Percentiles rank a stretch among this genome's conserved stretches.
phyloP scores from a whole-genome alignment of 441 rosid genomes.

The Biscutella auriculata region DNA sequence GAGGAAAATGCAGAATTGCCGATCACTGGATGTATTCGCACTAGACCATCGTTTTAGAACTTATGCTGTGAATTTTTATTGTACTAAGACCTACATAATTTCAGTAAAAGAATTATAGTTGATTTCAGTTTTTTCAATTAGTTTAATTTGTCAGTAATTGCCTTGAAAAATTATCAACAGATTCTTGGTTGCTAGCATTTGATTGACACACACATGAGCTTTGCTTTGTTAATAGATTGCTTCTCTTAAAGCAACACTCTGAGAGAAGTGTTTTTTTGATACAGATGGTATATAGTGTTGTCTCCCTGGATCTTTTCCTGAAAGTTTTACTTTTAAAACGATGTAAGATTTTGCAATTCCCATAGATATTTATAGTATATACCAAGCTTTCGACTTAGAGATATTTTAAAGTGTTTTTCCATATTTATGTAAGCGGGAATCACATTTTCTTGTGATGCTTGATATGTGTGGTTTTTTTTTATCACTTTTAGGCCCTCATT shows the following conservation, averaged over 20 bases:
- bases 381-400: not conserved
- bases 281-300: conserved; percentile 99
- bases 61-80: no score
- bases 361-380: not conserved
- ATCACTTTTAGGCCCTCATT: no score
- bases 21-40: no score
- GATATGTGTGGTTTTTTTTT: no score
- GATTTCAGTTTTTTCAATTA: no score
- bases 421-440: not conserved
- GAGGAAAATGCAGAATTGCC: no score
- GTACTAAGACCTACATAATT: no score
- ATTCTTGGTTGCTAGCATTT: not conserved
- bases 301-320: conserved; percentile 96
- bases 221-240: conserved; percentile 43
- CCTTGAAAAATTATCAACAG: no score
- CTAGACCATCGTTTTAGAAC: no score
- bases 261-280: no score
- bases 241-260: conserved; percentile 75
- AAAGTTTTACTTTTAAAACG: conserved; percentile 83
- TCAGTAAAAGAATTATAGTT: no score
- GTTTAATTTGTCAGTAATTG: no score
- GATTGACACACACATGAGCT: not conserved
- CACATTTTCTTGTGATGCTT: conserved; percentile 5
- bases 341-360: conserved; percentile 46
- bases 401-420: not conserved